Base-by-base conservation (phyloP, 2,329 filamentous ascomycete genomes). In the Raffaelea albimanens region DNA sequence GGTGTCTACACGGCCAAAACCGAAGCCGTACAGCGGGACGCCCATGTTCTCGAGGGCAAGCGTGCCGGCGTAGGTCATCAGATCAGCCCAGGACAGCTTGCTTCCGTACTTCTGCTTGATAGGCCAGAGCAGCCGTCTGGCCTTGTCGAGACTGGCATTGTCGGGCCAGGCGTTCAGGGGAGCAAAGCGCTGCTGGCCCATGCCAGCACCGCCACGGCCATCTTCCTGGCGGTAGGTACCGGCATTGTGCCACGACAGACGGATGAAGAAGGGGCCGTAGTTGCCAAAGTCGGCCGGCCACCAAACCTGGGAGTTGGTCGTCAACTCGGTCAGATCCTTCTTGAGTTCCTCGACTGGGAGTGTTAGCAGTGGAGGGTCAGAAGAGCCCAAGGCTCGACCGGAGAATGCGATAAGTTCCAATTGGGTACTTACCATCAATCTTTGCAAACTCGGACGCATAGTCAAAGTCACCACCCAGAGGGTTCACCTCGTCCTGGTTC, bases 91-190 rank as follows among this genome's bases (percentile, higher is more conserved):
- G 0, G 84, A 88, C 64, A 88, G 83, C 71, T 85, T 87, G 73
- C 78, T 80, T 62, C 85, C 85, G 55, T 89, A 88, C 73, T 89
- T 89, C 58, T 87, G 83, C 76, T 89, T 89, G 69, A 89, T 80
- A 49, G 85, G 85, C 81, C 34, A 87, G 38, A 89, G 69, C 47
- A 89, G 76, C 54, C 84, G 83, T 49, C 85, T 83, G 25, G 83
- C 84, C 76, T 89, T 89, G 75, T 88, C 85, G 47, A 89, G 75
- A 58, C 72, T 82, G 59, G 79, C 82, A 56, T 89, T 89, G 67
- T 88, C 85, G 38, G 84, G 85, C 85, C 85, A 88, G 70, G 79
- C 80, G 75, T 87, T 87, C 61, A 89, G 78, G 5, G 85, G 85
- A 47, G 84, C 84, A 57, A 88, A 88, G 38, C 85, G 79, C 67